Evolutionary conservation across 2,329 filamentous ascomycete species (phyloP).

Genomic region (Biscogniauxia sp.): DNA sequence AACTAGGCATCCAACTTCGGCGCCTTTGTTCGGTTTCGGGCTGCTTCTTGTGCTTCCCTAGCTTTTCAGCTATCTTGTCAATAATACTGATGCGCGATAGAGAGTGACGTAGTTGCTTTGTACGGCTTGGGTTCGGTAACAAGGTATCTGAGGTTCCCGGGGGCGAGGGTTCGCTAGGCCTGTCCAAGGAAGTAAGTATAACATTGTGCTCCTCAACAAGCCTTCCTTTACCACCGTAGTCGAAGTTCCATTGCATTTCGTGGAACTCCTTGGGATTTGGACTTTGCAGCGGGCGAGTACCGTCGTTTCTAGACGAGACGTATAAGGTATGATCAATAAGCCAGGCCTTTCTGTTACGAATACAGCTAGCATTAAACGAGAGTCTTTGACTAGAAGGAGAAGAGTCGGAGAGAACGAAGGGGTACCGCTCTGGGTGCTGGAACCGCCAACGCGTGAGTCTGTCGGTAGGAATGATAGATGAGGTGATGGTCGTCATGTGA

Average conservation of each 20-base stretch:
- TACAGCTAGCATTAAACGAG: conserved; percentile 32
- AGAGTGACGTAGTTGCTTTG: conserved; percentile 20
- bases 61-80: conserved; percentile 19
- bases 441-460: conserved; percentile 37
- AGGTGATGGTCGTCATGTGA: conserved; percentile 44
- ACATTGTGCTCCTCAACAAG: conserved; percentile 36
- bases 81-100: conserved; percentile 23
- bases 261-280: conserved; percentile 40
- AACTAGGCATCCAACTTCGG: conserved; percentile 28
- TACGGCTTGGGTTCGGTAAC: conserved; percentile 11
- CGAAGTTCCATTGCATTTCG: conserved; percentile 39
- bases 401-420: conserved; percentile 40
- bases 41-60: conserved; percentile 18
- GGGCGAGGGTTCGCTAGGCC: conserved; percentile 15
- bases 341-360: conserved; percentile 41
- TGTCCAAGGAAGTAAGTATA: conserved; percentile 18
- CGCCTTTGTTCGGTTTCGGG: conserved; percentile 24
- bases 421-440: conserved; percentile 38
- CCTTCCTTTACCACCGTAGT: conserved; percentile 29
- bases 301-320: conserved; percentile 37
- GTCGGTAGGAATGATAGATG: conserved; percentile 40
- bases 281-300: conserved; percentile 37
- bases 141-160: conserved; percentile 20
- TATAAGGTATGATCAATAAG: conserved; percentile 44
- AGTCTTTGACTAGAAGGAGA: conserved; percentile 25